Evolutionary conservation across 2,329 filamentous ascomycete genomes (phyloP).

Genomic region (Aureobasidium sp.): DNA sequence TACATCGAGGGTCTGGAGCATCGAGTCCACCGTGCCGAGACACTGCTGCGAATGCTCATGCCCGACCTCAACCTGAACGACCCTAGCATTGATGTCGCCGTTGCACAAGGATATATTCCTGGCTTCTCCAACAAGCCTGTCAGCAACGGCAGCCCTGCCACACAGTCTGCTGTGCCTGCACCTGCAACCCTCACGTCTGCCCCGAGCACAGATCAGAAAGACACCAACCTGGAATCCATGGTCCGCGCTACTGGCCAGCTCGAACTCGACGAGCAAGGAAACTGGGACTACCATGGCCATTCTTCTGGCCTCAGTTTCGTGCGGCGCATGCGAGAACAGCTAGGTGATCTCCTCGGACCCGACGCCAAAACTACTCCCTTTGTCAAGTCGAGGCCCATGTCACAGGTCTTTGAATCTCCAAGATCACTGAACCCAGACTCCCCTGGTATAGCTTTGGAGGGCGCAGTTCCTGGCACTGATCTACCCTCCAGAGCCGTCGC

Average conservation of each 20-base stretch:
- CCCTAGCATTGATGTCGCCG: slow-evolving; percentile 68
- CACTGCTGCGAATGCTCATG: slow-evolving; percentile 68
- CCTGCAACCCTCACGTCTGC: slow-evolving; percentile 21
- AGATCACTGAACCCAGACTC: slow-evolving; percentile 52
- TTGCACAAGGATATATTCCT: slow-evolving; percentile 39
- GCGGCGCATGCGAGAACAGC: slow-evolving; percentile 77
- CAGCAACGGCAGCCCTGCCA: slow-evolving; percentile 4
- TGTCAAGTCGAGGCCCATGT: slow-evolving; percentile 46
- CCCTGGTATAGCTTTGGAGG: slow-evolving; percentile 50
- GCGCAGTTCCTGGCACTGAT: slow-evolving; percentile 51
- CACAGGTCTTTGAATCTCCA: slow-evolving; percentile 63
- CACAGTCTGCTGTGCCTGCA: slow-evolving; percentile 13
- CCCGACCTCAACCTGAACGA: slow-evolving; percentile 82
- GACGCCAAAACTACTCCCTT: slow-evolving; percentile 53
- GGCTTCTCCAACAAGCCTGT: slow-evolving; percentile 22
- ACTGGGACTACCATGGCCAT: slow-evolving; percentile 92
- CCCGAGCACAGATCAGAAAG: slow-evolving; percentile 41
- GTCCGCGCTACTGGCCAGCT: slow-evolving; percentile 86
- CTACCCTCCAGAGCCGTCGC: slow-evolving; percentile 60
- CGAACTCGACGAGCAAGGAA: slow-evolving; percentile 82
- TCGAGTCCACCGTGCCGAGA: slow-evolving; percentile 75
- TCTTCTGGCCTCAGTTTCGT: slow-evolving; percentile 90
- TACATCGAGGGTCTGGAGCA: slow-evolving; percentile 86
- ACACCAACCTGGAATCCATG: slow-evolving; percentile 83
- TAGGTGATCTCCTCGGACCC: slow-evolving; percentile 66